Evolutionary conservation across 345 rosid species (phyloP).

Genomic region (Murraya koenigii): DNA sequence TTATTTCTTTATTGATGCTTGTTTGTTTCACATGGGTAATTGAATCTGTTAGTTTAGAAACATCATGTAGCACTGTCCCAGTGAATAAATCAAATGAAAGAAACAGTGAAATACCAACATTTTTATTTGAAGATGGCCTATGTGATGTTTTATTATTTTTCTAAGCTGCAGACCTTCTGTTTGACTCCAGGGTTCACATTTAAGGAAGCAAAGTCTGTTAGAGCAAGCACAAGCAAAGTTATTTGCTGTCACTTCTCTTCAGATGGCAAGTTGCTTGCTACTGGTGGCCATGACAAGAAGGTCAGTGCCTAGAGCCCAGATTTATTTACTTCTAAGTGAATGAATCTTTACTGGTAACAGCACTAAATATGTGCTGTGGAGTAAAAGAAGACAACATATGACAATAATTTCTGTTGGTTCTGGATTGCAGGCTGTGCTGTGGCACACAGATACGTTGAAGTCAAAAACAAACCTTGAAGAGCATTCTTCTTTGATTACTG

Average conservation of each 20-base stretch:
- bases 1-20: background rate
- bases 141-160: slow-evolving; percentile 17
- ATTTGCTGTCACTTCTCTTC: slow-evolving; percentile 91
- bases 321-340: background rate
- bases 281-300: slow-evolving; percentile 98
- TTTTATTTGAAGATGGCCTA: slow-evolving; percentile 8
- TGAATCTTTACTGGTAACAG: background rate
- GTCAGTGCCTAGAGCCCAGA: slow-evolving; percentile 32
- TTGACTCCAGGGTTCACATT: slow-evolving; percentile 64
- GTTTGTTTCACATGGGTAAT: background rate
- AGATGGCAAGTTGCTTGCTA: slow-evolving; percentile 94
- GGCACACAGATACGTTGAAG: slow-evolving; percentile 77
- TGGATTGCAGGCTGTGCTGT: slow-evolving; percentile 72
- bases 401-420: slow-evolving; percentile 9
- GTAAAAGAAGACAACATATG: background rate
- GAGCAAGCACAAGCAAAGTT: slow-evolving; percentile 83
- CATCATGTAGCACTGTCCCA: background rate
- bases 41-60: background rate
- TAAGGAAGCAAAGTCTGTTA: slow-evolving; percentile 61
- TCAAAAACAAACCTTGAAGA: slow-evolving; percentile 76
- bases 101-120: background rate
- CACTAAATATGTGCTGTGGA: background rate
- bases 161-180: slow-evolving; percentile 10
- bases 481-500: slow-evolving; percentile 76
- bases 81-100: background rate